Evolutionary conservation across 1,284 basidiomycete species (phyloP).

Genomic region (Ceratorhiza oryzae-sativae): DNA sequence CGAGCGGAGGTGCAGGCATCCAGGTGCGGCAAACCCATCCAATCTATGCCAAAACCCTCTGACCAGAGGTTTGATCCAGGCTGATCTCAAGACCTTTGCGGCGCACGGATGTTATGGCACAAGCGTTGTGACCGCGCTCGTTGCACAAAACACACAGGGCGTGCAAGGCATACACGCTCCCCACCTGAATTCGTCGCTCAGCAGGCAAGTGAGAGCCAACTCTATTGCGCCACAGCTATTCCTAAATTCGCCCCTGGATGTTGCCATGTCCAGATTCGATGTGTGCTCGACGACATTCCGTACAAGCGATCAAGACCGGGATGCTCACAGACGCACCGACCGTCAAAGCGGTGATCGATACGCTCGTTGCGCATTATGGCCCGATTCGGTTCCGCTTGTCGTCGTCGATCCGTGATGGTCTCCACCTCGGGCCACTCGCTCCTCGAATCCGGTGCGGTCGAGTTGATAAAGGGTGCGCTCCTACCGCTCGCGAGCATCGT

Average conservation of each 20-base stretch:
- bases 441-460: slow-evolving; percentile 71
- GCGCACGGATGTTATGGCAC: slow-evolving; percentile 84
- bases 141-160: slow-evolving; percentile 90
- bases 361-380: slow-evolving; percentile 52
- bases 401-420: slow-evolving; percentile 89
- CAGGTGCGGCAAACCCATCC: slow-evolving; percentile 60
- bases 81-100: slow-evolving; percentile 87
- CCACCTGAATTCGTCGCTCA: slow-evolving; percentile 73
- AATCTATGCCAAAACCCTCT: slow-evolving; percentile 9
- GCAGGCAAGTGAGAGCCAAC: slow-evolving; percentile 59
- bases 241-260: background rate
- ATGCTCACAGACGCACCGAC: slow-evolving; percentile 75
- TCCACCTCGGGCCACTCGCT: slow-evolving; percentile 90
- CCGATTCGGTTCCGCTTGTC: slow-evolving; percentile 51
- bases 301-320: slow-evolving; percentile 87
- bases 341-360: slow-evolving; percentile 56
- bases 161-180: slow-evolving; percentile 75
- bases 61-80: slow-evolving; percentile 54
- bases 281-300: slow-evolving; percentile 78
- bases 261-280: slow-evolving; percentile 62
- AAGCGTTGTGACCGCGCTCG: slow-evolving; percentile 87
- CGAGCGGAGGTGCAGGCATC: slow-evolving; percentile 89
- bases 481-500: slow-evolving; percentile 78
- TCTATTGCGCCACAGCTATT: background rate
- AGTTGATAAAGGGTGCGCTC: slow-evolving; percentile 65